Base-by-base conservation (phyloP, 2,329 filamentous ascomycete species). In the Graphiopsis chlorocephala region DNA sequence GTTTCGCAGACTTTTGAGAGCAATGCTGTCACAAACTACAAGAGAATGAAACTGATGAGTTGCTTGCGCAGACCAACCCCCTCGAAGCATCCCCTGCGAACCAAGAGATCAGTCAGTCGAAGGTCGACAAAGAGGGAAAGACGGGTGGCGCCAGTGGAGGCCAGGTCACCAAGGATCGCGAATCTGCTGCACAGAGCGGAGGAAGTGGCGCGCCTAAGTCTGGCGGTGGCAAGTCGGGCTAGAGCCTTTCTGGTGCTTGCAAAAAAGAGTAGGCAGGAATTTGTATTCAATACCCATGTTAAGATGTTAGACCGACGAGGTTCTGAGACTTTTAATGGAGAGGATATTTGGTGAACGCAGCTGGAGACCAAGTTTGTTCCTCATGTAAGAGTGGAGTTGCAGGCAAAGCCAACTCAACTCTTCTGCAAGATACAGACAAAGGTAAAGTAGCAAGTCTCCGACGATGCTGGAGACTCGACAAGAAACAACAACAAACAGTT, bases 51-150 rank as follows among this genome's bases (percentile, higher is more conserved):
- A 10, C 47, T 38, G 23, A 56, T 38, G 28, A 3, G 20, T 28
- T 56, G 11, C 20, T n/a, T 11, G 12, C 60, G 14, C 31, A 64
- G 45, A 76, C 75, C 35, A 83, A 84, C 69, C 84, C 86, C 6
- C 71, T 90, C 50, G 81, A 88, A 55, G 83, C 85, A 26, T 87
- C 84, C 68, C 85, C 86, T 0, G 86, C 84, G 23, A 90, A 90
- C 72, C 79, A 76, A 55, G 83, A 86, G 0, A 78, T 88, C 20
- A 86, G 83, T 69, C 73, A 83, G 68, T 79, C 80, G 66, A 80
- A 82, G 48, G 77, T 76, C 25, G 69, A 75, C 31, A 73, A 72
- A 48, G 78, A 85, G 64, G 81, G 79, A 6, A 45, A 15, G 73
- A 48, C 72, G 66, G 68, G 78, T 70, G 33, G 64, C 4, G 64